phyloP scores from a whole-genome alignment of 371 early-diverging fungal genomes.

The Basidiobolus meristosporus region DNA sequence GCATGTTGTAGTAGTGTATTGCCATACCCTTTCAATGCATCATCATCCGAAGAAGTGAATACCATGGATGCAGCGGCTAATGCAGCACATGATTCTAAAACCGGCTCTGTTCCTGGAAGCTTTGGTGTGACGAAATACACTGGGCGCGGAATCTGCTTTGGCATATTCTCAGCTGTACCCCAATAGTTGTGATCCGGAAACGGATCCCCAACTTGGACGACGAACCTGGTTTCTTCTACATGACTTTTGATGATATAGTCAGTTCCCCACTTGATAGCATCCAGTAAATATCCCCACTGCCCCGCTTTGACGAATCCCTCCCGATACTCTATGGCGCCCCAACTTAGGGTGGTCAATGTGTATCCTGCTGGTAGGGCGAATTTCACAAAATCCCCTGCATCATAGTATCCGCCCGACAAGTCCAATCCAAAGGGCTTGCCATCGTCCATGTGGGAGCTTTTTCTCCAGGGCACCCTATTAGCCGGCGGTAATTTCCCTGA shows the following conservation, averaged over 20 bases:
- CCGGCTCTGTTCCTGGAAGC: slow-evolving; percentile 29
- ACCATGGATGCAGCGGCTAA: slow-evolving; percentile 32
- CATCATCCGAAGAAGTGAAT: slow-evolving; percentile 20
- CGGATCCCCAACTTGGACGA: neutral
- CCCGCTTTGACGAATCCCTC: slow-evolving; percentile 29
- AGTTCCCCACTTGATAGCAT: slow-evolving; percentile 39
- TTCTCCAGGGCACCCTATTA: too few relatives aligned
- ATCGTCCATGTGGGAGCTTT: too few relatives aligned
- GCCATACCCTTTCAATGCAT: too few relatives aligned
- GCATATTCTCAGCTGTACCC: neutral
- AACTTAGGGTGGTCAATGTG: slow-evolving; percentile 21
- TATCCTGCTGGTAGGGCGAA: slow-evolving; percentile 34
- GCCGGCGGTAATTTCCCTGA: too few relatives aligned
- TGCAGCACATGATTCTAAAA: slow-evolving; percentile 32
- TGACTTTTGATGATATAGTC: slow-evolving; percentile 41
- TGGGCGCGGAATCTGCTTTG: neutral
- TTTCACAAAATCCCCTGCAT: slow-evolving; percentile 35
- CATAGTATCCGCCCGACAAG: slow-evolving; percentile 23
- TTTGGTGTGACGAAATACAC: slow-evolving; percentile 22
- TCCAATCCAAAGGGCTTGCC: slow-evolving; percentile 2
- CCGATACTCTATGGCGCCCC: slow-evolving; percentile 32
- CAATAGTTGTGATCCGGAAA: neutral
- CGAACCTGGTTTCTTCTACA: slow-evolving; percentile 6
- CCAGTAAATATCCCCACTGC: slow-evolving; percentile 18
- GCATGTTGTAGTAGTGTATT: slow-evolving; percentile 15